Evolutionary conservation across 306 rosid species (phyloP), one percentile per base, ranked within the genome.

Genomic region (Carpinus fangiana): DNA sequence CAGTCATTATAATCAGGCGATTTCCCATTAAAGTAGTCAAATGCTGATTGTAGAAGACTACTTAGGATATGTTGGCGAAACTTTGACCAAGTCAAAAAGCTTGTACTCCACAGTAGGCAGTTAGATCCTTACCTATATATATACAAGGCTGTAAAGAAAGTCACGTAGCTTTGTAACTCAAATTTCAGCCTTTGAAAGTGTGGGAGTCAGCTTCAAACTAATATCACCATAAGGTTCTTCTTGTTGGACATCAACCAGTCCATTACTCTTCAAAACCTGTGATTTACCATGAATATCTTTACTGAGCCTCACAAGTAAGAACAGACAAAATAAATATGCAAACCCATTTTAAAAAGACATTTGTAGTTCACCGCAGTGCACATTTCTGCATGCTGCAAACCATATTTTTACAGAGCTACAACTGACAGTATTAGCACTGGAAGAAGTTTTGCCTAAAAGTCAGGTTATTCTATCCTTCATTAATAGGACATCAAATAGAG

Each of bases 261-360:
- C 84, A 67, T 76, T 78, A 70, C 87, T 91, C 87, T 88, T 90
- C 83, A 95, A 85, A 67, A 91, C 97, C 98, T 92, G 90, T 28
- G 54, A 76, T 60, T 28, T 50, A 64, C 80, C 72, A 54, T 21
- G 38, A 82, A 80, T 45, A 46, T 59, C 71, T 28, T 62, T 62
- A 62, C 18, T 31, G 20, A 41, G 59, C 73, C 59, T 23, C 4
- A 75, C 3, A 41, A 70, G 8, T 18, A 74, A 31, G 16, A 26
- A 26, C 9, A 28, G 12, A 50, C 5, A 50, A 72, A 72, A 11
- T 2, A 8, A 16, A 36, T 3, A 48, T 76, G 50, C 8, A 56
- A 77, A 54, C 36, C 47, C 28, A 7, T 34, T 69, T 43, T 4
- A 45, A 41, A 68, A 43, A 28, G 43, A 31, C 31, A 62, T 12